Conservation (phyloP, 2,329 filamentous ascomycete genomes). For the Mycogone perniciosa region DNA sequence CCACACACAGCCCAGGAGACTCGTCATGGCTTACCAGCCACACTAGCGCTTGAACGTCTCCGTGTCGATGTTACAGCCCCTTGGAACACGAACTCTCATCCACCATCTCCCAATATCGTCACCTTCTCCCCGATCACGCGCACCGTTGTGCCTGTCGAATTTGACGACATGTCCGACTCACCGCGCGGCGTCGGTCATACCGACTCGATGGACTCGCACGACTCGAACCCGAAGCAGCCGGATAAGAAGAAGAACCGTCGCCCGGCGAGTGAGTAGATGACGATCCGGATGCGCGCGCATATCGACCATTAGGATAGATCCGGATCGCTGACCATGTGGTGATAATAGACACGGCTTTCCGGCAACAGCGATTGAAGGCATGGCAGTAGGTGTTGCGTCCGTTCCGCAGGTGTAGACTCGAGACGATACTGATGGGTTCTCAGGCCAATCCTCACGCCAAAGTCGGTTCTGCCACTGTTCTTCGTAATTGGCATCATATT, state of each 20-base stretch:
- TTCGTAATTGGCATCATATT: slow-evolving; percentile 88
- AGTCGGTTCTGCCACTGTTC: slow-evolving; percentile 87
- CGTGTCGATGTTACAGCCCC: slow-evolving; percentile 8
- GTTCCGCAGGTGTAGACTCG: background rate
- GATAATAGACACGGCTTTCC: slow-evolving; percentile 79
- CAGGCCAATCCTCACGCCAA: slow-evolving; percentile 90
- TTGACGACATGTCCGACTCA: slow-evolving; percentile 41
- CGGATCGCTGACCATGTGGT: slow-evolving; percentile 1
- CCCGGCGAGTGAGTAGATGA: slow-evolving; percentile 70
- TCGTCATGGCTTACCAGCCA: slow-evolving; percentile 10
- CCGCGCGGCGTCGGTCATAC: slow-evolving; percentile 38
- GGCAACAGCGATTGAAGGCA: slow-evolving; percentile 94
- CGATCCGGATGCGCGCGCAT: slow-evolving; percentile 12
- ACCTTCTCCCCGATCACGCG: slow-evolving; percentile 11
- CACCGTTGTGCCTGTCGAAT: slow-evolving; percentile 15
- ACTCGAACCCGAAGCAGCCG: slow-evolving; percentile 45
- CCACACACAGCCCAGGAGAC: background rate
- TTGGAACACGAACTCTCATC: slow-evolving; percentile 7
- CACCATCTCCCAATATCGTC: background rate
- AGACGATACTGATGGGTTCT: slow-evolving; percentile 31
- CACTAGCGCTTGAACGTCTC: slow-evolving; percentile 6
- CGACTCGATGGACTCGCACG: slow-evolving; percentile 51
- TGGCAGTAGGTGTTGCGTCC: slow-evolving; percentile 72
- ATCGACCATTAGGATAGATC: background rate
- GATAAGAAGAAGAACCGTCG: slow-evolving; percentile 87